phyloP scores from a whole-genome alignment of 345 rosid genomes.

The Theobroma cacao region DNA sequence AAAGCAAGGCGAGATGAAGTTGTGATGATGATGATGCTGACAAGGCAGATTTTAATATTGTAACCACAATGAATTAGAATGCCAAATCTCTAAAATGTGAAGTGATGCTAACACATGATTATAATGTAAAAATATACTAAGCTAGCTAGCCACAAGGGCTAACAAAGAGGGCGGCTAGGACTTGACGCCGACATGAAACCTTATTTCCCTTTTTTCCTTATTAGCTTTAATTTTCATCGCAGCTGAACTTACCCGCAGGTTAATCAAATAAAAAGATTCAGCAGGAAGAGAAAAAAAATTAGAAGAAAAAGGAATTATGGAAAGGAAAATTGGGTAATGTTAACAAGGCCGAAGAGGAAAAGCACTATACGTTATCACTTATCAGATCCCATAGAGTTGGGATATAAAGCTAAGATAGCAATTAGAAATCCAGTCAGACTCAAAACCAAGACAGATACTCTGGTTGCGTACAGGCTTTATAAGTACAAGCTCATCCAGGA shows the following conservation, averaged over 20 bases:
- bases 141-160: not conserved
- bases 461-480: not conserved
- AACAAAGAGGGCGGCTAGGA: slow-evolving; percentile 15
- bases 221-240: not conserved
- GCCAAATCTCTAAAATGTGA: not conserved
- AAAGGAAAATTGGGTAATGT: not conserved
- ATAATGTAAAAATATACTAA: not conserved
- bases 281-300: not conserved
- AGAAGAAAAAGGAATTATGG: not conserved
- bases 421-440: not conserved
- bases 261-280: not conserved
- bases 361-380: slow-evolving; percentile 23
- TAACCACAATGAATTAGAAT: not conserved
- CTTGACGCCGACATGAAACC: not conserved
- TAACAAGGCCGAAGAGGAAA: slow-evolving; percentile 16
- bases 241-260: not conserved
- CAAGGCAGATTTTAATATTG: not conserved
- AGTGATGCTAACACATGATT: not conserved
- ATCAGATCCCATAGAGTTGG: not conserved
- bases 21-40: slow-evolving; percentile 15
- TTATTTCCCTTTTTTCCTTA: not conserved
- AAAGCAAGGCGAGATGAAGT: not conserved
- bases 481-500: not conserved
- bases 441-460: not conserved
- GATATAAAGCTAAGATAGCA: slow-evolving; percentile 3